Base-by-base conservation (phyloP, 2,329 filamentous ascomycete species). In the Parafenestella ontariensis region DNA sequence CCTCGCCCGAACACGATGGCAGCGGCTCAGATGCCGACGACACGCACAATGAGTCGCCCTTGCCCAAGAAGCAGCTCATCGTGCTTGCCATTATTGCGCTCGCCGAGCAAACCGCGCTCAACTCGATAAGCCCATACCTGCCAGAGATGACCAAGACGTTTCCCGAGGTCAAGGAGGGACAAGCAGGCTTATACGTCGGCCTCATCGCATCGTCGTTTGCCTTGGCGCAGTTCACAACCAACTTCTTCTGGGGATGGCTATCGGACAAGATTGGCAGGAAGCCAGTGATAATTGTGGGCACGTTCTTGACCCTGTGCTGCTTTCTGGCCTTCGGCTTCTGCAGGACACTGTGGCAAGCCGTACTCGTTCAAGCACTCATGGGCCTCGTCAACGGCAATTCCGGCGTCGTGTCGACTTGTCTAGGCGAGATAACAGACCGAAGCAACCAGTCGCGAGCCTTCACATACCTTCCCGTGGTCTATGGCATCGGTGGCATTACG, bases 371-470 rank as follows among this genome's bases (percentile, higher is more conserved):
- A 72, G 86, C 89, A 1, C 79, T 93, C 59, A 97, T 98, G 92
- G 95, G 95, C 3, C 74, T 96, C 48, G 86, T 96, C 46, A 99
- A 98, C 74, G 95, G 95, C 47, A 99, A 99, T 68, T 92, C 95
- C 26, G 94, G 92, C 4, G 88, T 97, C 11, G 92, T 99, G 13
- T 94, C 92, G 7, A 97, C 95, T 0, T 96, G 94, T 44, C 77
- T 99, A 44, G 95, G 95, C 36, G 95, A 99, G 75, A 89, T 99
- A 47, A 99, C 95, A 1, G 93, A 98, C 72, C 87, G 92, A 49
- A 95, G 89, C 60, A 99, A 99, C 74, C 95, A 99, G 81, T 95
- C 91, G 69, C 85, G 85, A 48, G 95, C 92, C 0, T 99, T 99
- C 68, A 95, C 91, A 1, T 99, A 96, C 79, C 81, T 99, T 37